Percentiles rank a stretch among this genome's conserved stretches.
phyloP scores from a whole-genome alignment of 2,329 filamentous ascomycete species.

The Pseudogymnoascus sp. region DNA sequence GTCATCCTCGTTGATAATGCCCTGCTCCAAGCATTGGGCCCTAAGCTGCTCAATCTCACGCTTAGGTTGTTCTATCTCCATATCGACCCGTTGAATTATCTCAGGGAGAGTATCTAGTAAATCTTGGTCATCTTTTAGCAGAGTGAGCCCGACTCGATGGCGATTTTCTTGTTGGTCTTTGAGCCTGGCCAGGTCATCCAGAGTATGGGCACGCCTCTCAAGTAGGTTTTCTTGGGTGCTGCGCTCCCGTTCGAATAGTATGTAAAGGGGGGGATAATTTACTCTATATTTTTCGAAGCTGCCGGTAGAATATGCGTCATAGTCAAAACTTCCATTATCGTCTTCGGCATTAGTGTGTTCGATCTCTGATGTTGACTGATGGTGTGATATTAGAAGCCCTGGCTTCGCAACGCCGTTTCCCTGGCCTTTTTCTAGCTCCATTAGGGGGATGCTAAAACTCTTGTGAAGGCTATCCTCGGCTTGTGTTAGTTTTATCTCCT shows the following conservation, averaged over 20 bases:
- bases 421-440: background rate
- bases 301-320: background rate
- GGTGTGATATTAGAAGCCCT: background rate
- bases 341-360: background rate
- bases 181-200: slow-evolving; percentile 13
- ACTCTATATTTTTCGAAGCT: background rate
- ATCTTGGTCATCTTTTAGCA: slow-evolving; percentile 13
- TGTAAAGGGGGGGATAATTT: slow-evolving; percentile 17
- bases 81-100: slow-evolving; percentile 4
- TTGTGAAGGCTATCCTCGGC: background rate
- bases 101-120: slow-evolving; percentile 16
- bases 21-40: slow-evolving; percentile 13
- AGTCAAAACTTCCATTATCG: background rate
- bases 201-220: slow-evolving; percentile 14
- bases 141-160: slow-evolving; percentile 1
- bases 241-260: slow-evolving; percentile 1
- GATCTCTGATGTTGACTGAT: background rate
- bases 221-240: slow-evolving; percentile 16
- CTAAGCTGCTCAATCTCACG: slow-evolving; percentile 11
- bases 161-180: slow-evolving; percentile 12
- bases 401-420: background rate
- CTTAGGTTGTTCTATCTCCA: slow-evolving; percentile 10
- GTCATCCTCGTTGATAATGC: slow-evolving; percentile 19
- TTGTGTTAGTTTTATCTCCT: slow-evolving; percentile 13
- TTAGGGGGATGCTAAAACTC: background rate